phyloP scores from a whole-genome alignment of 2,329 filamentous ascomycete species.

The Colletotrichum godetiae region DNA sequence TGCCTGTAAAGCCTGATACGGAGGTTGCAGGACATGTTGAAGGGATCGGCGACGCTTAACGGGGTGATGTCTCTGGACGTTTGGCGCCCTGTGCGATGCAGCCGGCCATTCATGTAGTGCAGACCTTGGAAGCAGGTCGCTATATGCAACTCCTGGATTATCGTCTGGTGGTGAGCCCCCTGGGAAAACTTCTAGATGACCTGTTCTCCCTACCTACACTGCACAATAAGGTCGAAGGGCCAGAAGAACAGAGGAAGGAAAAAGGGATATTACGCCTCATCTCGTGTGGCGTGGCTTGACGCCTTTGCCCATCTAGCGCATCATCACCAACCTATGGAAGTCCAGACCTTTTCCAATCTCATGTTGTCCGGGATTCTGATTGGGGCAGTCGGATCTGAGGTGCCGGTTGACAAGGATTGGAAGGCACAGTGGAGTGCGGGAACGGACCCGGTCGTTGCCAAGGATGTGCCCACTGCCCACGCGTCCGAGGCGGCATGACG shows the following conservation, averaged over 20 bases:
- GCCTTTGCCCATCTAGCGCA: not conserved
- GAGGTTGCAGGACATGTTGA: not conserved
- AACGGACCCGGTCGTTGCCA: conserved; percentile 16
- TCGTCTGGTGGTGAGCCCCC: too few relatives aligned
- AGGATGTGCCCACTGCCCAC: conserved; percentile 13
- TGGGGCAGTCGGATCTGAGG: conserved; percentile 29
- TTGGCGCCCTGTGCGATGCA: not conserved
- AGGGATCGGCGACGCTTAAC: not conserved
- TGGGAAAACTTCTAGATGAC: too few relatives aligned
- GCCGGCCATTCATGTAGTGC: not conserved
- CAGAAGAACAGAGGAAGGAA: not conserved
- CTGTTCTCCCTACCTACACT: too few relatives aligned
- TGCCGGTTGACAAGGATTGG: conserved; percentile 15
- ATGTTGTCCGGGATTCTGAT: conserved; percentile 5
- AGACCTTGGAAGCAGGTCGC: too few relatives aligned
- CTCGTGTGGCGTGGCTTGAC: conserved; percentile 27
- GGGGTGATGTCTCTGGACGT: not conserved
- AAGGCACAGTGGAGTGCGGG: conserved; percentile 6
- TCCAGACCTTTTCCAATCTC: not conserved
- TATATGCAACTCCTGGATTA: too few relatives aligned
- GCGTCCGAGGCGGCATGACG: conserved; percentile 33
- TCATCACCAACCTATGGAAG: not conserved
- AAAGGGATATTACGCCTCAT: not conserved
- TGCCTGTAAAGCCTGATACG: not conserved
- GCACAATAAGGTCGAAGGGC: too few relatives aligned